A percentile compares a stretch with the other conserved stretches of the same genome.
Conservation (phyloP, 768 basidiomycete genomes). For the Rhodotorula diobovata region DNA sequence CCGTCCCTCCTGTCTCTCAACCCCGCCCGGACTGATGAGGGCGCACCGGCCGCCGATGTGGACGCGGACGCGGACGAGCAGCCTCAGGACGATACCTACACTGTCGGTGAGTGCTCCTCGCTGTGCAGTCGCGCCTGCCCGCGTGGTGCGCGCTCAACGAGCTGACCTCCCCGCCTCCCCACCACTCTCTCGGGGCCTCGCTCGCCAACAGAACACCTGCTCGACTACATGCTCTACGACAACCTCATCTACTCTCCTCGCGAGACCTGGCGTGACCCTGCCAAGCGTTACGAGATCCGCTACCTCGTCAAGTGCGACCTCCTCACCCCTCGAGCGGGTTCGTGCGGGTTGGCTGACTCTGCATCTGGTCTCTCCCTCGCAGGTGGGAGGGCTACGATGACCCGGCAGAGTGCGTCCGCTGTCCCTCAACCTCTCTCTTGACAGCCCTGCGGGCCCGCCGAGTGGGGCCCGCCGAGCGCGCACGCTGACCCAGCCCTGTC, state of each 20-base stretch:
- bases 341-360: not conserved
- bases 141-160: not conserved
- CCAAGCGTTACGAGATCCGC: not conserved
- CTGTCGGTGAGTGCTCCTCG: not conserved
- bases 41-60: not conserved
- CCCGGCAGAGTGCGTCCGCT: not conserved
- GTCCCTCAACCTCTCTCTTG: not conserved
- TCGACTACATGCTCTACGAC: not conserved
- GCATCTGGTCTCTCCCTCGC: fast-evolving
- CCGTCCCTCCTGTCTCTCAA: not conserved
- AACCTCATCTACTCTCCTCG: not conserved
- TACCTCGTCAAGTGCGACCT: slow-evolving; percentile 12
- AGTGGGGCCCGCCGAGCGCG: no score
- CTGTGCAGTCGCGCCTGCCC: not conserved
- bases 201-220: not conserved
- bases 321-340: not conserved
- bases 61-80: not conserved
- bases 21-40: no score
- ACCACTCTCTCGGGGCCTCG: not conserved
- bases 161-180: not conserved
- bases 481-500: no score
- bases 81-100: not conserved
- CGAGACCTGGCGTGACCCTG: not conserved
- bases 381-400: not conserved
- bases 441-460: no score